phyloP scores from a whole-genome alignment of 306 rosid species.

The Inga laurina region DNA sequence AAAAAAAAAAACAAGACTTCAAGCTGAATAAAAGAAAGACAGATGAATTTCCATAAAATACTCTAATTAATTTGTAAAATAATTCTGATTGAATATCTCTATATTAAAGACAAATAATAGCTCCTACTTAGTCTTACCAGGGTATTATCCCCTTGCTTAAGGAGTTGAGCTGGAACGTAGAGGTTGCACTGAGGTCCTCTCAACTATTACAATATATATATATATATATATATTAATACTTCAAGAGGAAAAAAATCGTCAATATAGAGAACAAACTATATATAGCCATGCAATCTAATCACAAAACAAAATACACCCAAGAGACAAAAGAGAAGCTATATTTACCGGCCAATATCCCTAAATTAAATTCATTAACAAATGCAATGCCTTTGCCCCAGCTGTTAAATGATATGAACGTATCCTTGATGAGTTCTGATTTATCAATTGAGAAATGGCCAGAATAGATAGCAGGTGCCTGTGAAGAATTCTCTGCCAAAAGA shows the following conservation, averaged over 20 bases:
- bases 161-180: conserved; percentile 87
- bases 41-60: conserved; percentile 9
- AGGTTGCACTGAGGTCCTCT: conserved; percentile 94
- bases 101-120: background rate
- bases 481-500: conserved; percentile 55
- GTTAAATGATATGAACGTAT: conserved; percentile 72
- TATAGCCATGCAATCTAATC: conserved; percentile 4
- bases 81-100: background rate
- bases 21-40: background rate
- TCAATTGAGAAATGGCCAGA: conserved; percentile 65
- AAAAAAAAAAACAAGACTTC: background rate
- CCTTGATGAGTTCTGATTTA: conserved; percentile 54
- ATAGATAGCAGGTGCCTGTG: conserved; percentile 73
- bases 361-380: conserved; percentile 70
- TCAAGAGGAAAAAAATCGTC: background rate
- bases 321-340: conserved; percentile 1
- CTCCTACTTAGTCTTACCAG: conserved; percentile 55
- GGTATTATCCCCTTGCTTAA: conserved; percentile 61
- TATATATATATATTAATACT: conserved; percentile 23
- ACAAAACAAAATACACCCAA: conserved; percentile 15
- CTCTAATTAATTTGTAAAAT: conserved; percentile 11
- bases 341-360: conserved; percentile 97
- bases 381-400: conserved; percentile 91
- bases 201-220: conserved; percentile 40
- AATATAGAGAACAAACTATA: background rate